Evolutionary conservation across 2,329 filamentous ascomycete genomes (phyloP), one percentile per base, ranked within the genome.

Genomic region (Fusarium sp.): DNA sequence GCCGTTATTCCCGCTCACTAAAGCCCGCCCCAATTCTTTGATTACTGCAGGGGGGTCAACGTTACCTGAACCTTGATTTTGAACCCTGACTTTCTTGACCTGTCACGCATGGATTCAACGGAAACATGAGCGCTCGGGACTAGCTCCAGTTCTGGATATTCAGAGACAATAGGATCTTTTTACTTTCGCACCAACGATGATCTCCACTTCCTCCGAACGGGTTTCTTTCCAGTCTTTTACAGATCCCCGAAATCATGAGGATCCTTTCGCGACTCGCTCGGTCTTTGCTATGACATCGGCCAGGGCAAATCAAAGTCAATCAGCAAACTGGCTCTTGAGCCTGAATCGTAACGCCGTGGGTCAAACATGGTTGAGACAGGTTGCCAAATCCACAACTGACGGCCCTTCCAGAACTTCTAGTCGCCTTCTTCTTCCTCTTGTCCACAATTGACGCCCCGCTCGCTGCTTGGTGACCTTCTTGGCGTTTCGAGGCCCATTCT

Each of bases 141-240:
- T 57, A 68, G 26, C 32, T 28, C 41, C 55, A 38, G 32, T 58
- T 51, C 44, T 26, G 55, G 55, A 51, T 38, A 36, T 34, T 48
- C 30, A 58, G 63, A 66, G 62, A 42, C 63, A 66, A 66, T 34
- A 56, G 48, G 47, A 54, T 63, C 51, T 42, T 68, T 51, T 70
- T 62, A 68, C 71, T 72, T 67, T 48, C 45, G 57, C 66, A 60
- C 67, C 59, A 70, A 44, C 51, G 32, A 58, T 45, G 50, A 62
- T 68, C 62, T 56, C 72, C 72, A 74, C 72, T 72, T 68, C 68
- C 72, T 72, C 68, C 72, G 54, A 68, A 52, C 72, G 72, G 72
- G n/a, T 52, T 72, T 72, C 55, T 71, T 74, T 74, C 71, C 72
- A 74, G 62, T 74, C 72, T 62, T 54, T 74, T 74, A 68, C 50